Evolutionary conservation across 1,139 yeast genomes (phyloP).

Genomic region (Taphrina communis): DNA sequence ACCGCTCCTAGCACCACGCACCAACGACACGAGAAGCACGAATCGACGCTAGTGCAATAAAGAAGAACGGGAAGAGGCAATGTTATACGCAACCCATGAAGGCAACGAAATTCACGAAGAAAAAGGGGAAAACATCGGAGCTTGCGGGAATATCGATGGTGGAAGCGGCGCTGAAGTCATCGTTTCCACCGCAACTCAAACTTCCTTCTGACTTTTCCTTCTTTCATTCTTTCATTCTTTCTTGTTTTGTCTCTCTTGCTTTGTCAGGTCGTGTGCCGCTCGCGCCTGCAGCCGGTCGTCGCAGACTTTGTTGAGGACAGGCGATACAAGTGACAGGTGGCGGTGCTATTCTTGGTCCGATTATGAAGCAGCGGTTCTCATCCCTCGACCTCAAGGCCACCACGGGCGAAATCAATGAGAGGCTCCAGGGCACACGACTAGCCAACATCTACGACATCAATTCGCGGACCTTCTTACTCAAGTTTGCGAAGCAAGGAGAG

Average conservation of each 20-base stretch:
- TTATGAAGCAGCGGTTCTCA: constrained; percentile 75
- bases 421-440: constrained; percentile 56
- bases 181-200: neutral
- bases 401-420: constrained; percentile 65
- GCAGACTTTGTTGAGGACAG: too few species aligned
- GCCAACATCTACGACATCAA: constrained; percentile 85
- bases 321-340: too few species aligned
- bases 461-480: constrained; percentile 73
- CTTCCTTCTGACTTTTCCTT: too few species aligned
- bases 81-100: neutral
- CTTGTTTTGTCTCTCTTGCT: neutral
- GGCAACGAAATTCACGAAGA: neutral
- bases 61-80: neutral
- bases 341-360: too few species aligned
- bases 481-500: constrained; percentile 82
- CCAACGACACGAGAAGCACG: neutral
- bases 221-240: neutral
- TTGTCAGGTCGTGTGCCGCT: too few species aligned
- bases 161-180: constrained; percentile 31
- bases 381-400: constrained; percentile 80
- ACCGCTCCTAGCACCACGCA: neutral
- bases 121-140: constrained; percentile 11
- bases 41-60: too few species aligned
- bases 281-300: too few species aligned
- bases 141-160: neutral